Base-by-base conservation (phyloP, 768 basidiomycete species). In the Candolleomyces aberdarensis region DNA sequence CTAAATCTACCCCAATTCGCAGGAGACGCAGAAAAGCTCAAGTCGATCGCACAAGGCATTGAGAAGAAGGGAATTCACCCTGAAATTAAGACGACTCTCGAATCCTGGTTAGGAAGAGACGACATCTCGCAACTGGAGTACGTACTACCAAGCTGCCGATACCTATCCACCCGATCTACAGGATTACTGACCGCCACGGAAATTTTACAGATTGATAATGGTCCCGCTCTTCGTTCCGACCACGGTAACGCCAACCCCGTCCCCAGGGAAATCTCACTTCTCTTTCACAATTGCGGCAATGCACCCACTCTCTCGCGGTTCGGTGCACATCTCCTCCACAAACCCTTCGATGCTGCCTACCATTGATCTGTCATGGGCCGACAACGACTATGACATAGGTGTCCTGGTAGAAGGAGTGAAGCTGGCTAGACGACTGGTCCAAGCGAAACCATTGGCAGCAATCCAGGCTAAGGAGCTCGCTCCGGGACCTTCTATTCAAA, bases 301-400 rank as follows among this genome's bases (percentile, higher is more conserved):
- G 62, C 76, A 73, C 63, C 76, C 76, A 6, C 67, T 74, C 66
- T 75, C 76, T 39, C 71, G 77, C 29, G 80, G 80, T 8, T 70
- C 66, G 22, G 70, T 82, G 52, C 67, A 68, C 47, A 64, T 68
- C 58, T 55, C 56, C 20, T 44, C 58, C 22, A 29, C 58, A 39
- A 50, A 66, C 47, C 61, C 60, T 15, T 51, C 58, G 43, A 41
- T 51, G 26, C 54, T 58, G 8, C 63, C 66, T 13, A 44, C 39
- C 3, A 67, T 68, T 15, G 59, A 68, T 57, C 56, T 56, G 22
- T 51, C 63, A 15, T 47, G 56, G 32, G 49, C 60, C 29, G 40
- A 52, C 22, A 61, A 64, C 31, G 50, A 58, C 11, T 32, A 56
- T 54, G 70, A 71, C 46, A 19, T 62, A 20, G 46, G 64, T 13